Conservation (phyloP, 208 protist genomes). For the Wallacemonas sp. region DNA sequence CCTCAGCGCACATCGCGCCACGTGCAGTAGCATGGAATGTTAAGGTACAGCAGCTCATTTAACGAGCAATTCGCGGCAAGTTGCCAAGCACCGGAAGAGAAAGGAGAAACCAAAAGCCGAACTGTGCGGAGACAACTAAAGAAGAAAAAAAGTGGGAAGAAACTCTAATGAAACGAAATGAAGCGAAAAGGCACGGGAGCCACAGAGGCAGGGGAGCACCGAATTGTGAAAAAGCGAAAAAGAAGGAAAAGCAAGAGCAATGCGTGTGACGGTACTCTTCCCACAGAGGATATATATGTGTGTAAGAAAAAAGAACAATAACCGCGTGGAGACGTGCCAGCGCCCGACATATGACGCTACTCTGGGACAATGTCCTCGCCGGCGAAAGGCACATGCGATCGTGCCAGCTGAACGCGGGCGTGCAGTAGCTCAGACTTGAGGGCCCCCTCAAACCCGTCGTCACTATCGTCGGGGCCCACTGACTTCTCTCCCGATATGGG, state of each 20-base stretch:
- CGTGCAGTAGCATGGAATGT: too few species aligned
- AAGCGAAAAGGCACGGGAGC: constrained; percentile 5
- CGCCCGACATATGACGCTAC: too few species aligned
- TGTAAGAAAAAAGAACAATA: background rate
- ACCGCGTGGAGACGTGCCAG: too few species aligned
- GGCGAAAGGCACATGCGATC: constrained; percentile 1
- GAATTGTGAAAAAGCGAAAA: constrained; percentile 11
- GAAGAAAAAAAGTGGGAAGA: background rate
- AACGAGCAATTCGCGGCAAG: too few species aligned
- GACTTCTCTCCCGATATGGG: constrained; percentile 15
- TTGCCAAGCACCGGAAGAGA: too few species aligned
- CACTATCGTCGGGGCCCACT: background rate
- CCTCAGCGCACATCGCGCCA: too few species aligned
- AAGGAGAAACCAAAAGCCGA: background rate
- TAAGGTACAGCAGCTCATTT: too few species aligned
- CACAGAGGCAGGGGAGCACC: background rate
- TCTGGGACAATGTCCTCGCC: constrained; percentile 1
- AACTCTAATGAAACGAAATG: background rate
- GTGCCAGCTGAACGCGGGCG: background rate
- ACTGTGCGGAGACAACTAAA: background rate
- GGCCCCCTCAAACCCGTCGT: constrained; percentile 3
- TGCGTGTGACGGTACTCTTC: background rate
- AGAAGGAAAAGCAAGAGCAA: constrained; percentile 10
- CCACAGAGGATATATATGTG: background rate
- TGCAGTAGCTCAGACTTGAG: constrained; percentile 6